Base-by-base conservation (phyloP, 352 stramenopile species). In the Aphanomyces euteiches region DNA sequence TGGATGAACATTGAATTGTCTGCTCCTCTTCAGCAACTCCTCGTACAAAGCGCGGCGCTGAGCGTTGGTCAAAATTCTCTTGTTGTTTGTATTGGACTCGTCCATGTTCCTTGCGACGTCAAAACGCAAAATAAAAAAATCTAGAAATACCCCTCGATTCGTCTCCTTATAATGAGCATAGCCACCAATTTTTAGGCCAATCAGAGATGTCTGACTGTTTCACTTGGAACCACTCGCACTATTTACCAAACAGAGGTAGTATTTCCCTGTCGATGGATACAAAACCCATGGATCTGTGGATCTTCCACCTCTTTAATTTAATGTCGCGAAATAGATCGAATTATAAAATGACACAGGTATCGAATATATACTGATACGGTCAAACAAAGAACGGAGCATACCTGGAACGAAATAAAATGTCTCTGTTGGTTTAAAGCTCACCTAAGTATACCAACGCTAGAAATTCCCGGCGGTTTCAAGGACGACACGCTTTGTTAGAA, bases 111-210 rank as follows among this genome's bases (percentile, higher is more conserved):
- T n/a, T 8, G 7, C n/a, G n/a, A n/a, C n/a, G n/a, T n/a, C n/a
- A n/a, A n/a, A n/a, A n/a, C n/a, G n/a, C n/a, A n/a, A n/a, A 58
- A 58, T 58, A 58, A 58, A 58, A 58, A 58, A 19, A 34, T 58
- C 12, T 58, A 58, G 36, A 58, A 58, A 58, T 58, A 58, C 50
- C 17, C 50, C 36, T n/a, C 15, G 21, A 58, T 58, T 15, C 21
- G 17, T 6, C 50, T 12, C 21, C 7, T 34, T 6, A 8, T 34
- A n/a, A 7, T 58, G 6, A 19, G 6, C 50, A 19, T 15, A 19
- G 21, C 50, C 50, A 58, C 50, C 50, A 34, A 58, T 58, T 58
- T 58, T n/a, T 34, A 58, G 50, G 50, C 50, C 50, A 58, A 58
- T 58, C 12, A 21, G 50, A 58, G 12, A 21, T 12, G 12, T 15